These are phyloP conservation scores for Postia placenta DNA, from an alignment of 768 basidiomycete species.

Conservation along the genomic window DNA sequence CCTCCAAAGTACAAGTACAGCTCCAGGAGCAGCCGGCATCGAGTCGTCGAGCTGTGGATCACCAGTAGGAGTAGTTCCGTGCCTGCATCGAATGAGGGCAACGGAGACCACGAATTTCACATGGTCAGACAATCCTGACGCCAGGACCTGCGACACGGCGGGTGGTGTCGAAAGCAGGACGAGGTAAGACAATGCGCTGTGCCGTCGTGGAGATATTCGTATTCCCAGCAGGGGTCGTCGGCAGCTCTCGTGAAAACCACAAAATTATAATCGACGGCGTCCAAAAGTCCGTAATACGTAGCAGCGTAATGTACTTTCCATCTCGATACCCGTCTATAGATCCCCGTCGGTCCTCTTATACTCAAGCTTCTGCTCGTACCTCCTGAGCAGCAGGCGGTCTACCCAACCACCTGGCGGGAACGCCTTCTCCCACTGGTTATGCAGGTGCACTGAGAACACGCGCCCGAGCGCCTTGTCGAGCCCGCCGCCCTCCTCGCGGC, in stretches of 20 bases:
- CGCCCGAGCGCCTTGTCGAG: conserved; percentile 57
- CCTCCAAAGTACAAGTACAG: too few species aligned
- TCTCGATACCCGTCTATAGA: background rate
- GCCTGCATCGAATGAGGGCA: too few species aligned
- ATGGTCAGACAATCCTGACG: too few species aligned
- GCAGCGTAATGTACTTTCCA: background rate
- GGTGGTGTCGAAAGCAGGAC: too few species aligned
- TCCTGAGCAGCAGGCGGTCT: conserved; percentile 62
- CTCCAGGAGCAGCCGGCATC: too few species aligned
- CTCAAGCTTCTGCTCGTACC: conserved; percentile 40
- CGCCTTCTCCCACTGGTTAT: conserved; percentile 92
- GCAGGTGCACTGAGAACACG: conserved; percentile 86
- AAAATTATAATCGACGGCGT: background rate
- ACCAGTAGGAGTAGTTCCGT: too few species aligned
- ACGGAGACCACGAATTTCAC: too few species aligned
- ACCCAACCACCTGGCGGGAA: conserved; percentile 89
- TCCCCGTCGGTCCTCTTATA: background rate
- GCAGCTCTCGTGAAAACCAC: background rate
- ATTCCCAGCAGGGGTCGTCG: background rate
- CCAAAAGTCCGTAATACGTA: background rate
- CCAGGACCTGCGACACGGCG: too few species aligned
- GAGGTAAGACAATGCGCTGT: too few species aligned
- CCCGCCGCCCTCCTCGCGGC: conserved; percentile 53
- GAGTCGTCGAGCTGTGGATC: too few species aligned
- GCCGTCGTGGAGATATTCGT: too few species aligned